Conservation (phyloP, 2,329 filamentous ascomycete species). For the Septoria linicola region DNA sequence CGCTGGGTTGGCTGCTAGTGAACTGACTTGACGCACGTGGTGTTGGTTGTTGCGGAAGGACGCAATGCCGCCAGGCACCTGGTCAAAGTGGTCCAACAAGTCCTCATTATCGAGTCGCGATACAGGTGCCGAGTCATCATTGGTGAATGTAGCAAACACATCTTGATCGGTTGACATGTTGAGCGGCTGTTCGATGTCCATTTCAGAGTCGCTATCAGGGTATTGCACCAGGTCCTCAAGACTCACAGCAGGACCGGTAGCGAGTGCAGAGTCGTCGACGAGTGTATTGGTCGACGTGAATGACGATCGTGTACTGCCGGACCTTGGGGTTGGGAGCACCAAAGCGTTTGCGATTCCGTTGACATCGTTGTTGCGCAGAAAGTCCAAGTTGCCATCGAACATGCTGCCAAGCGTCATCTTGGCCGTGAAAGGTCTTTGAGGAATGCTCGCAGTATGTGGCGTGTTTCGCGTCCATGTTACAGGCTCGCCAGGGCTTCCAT, state of each 20-base stretch:
- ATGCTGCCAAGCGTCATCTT: slow-evolving; percentile 36
- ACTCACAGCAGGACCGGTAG: slow-evolving; percentile 26
- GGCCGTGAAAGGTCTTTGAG: slow-evolving; percentile 36
- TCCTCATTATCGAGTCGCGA: slow-evolving; percentile 10
- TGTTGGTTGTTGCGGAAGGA: slow-evolving; percentile 67
- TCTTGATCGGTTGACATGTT: slow-evolving; percentile 44
- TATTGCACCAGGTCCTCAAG: slow-evolving; percentile 34
- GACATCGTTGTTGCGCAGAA: slow-evolving; percentile 69
- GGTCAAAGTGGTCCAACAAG: slow-evolving; percentile 63
- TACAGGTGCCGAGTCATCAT: slow-evolving; percentile 4
- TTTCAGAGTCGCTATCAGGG: slow-evolving; percentile 30
- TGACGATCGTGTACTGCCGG: slow-evolving; percentile 44
- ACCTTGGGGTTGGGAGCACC: slow-evolving; percentile 40
- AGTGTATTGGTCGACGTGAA: slow-evolving; percentile 52
- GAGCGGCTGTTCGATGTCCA: slow-evolving; percentile 49
- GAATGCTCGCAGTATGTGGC: slow-evolving; percentile 23
- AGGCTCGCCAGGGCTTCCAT: slow-evolving; percentile 34
- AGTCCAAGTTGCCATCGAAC: slow-evolving; percentile 49
- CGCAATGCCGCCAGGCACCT: slow-evolving; percentile 62
- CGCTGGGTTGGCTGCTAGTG: slow-evolving; percentile 59
- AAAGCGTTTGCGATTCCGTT: slow-evolving; percentile 47
- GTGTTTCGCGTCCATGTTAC: slow-evolving; percentile 27
- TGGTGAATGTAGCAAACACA: slow-evolving; percentile 34
- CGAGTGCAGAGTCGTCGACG: slow-evolving; percentile 1
- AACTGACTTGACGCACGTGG: slow-evolving; percentile 51